Evolutionary conservation across 176 grass and related monocot genomes (phyloP).

Genomic region (Phyllostachys edulis): DNA sequence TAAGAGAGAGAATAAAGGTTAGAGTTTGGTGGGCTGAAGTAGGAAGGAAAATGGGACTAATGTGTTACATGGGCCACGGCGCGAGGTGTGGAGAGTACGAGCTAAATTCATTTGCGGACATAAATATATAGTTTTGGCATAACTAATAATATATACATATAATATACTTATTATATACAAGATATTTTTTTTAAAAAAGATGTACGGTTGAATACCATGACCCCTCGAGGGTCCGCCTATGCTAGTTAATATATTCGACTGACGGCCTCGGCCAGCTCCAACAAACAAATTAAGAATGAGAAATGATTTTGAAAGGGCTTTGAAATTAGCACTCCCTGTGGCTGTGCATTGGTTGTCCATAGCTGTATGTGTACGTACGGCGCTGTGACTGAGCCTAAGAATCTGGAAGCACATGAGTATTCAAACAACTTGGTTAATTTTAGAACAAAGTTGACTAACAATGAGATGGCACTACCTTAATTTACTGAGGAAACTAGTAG

Average conservation of each 20-base stretch:
- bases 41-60: no score
- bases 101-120: no score
- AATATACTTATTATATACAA: no score
- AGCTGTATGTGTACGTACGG: background rate
- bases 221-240: no score
- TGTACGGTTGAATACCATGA: no score
- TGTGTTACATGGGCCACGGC: no score
- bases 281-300: background rate
- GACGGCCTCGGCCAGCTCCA: slow-evolving; percentile 29
- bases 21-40: no score
- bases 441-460: background rate
- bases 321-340: slow-evolving; percentile 4
- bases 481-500: background rate
- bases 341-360: background rate
- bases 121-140: no score
- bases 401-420: background rate
- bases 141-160: no score
- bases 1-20: no score
- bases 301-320: background rate
- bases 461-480: background rate
- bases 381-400: background rate
- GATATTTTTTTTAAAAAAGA: no score
- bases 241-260: background rate
- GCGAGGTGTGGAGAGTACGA: no score
- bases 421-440: background rate